These are phyloP conservation scores for Alternaria arborescens DNA, from an alignment of 2,329 filamentous ascomycete genomes.

Conservation along the genomic window DNA sequence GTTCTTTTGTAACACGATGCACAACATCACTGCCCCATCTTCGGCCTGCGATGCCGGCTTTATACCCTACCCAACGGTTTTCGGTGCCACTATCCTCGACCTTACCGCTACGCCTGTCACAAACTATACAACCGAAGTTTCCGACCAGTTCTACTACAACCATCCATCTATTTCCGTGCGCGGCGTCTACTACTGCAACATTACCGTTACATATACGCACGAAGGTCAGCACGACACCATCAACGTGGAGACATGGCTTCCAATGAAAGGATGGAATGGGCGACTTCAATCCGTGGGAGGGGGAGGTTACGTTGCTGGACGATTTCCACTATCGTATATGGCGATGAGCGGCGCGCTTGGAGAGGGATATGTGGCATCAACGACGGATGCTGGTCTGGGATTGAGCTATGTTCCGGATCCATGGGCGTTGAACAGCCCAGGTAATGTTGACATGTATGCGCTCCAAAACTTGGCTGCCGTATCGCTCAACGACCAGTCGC, in stretches of 20 bases:
- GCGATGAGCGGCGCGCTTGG: conserved; percentile 5
- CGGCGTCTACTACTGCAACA: neutral
- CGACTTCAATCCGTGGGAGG: conserved; percentile 47
- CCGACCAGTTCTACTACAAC: conserved; percentile 19
- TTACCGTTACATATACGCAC: neutral
- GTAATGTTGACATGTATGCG: neutral
- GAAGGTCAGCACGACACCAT: conserved; percentile 31
- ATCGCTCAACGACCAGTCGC: conserved; percentile 38
- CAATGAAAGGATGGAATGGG: conserved; percentile 42
- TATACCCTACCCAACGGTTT: conserved; percentile 15
- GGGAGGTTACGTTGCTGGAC: conserved; percentile 40
- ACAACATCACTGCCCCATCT: neutral
- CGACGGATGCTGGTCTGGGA: no score
- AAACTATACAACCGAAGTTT: conserved; percentile 22
- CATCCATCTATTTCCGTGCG: conserved; percentile 1
- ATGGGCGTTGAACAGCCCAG: neutral
- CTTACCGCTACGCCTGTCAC: conserved; percentile 21
- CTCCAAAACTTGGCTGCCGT: neutral
- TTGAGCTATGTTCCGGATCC: neutral
- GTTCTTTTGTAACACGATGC: neutral
- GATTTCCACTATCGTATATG: conserved; percentile 33
- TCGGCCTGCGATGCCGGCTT: conserved; percentile 12
- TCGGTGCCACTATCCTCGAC: conserved; percentile 23
- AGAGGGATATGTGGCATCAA: conserved; percentile 35
- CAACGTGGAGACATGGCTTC: conserved; percentile 43